phyloP scores from a whole-genome alignment of 371 early-diverging fungal genomes.

The Blakeslea trispora region DNA sequence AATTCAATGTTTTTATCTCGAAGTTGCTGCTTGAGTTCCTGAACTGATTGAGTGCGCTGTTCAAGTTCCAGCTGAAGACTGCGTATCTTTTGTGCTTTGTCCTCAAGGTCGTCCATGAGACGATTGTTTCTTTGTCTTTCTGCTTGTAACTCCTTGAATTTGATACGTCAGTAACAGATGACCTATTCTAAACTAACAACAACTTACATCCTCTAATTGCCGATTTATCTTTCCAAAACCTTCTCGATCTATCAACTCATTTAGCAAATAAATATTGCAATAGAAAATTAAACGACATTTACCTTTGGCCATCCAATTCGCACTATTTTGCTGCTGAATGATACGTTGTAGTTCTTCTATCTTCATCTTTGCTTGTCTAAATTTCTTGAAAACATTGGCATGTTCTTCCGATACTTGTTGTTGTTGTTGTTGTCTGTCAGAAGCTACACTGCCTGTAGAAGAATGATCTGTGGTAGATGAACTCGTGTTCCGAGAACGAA shows the following conservation, averaged over 20 bases:
- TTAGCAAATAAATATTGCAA: not conserved
- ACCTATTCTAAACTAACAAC: not conserved
- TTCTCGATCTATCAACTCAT: not conserved
- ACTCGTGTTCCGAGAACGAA: conserved; percentile 17
- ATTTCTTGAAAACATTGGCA: conserved; percentile 10
- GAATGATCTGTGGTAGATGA: conserved; percentile 15
- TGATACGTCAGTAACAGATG: not conserved
- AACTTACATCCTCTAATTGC: conserved; percentile 14
- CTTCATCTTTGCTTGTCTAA: conserved; percentile 33
- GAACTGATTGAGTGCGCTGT: conserved; percentile 19
- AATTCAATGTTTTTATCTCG: conserved; percentile 28
- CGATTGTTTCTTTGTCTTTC: conserved; percentile 34
- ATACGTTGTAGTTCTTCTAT: conserved; percentile 39
- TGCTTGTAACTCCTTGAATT: conserved; percentile 11
- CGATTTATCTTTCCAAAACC: conserved; percentile 1
- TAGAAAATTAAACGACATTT: not conserved
- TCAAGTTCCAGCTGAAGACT: conserved; percentile 29
- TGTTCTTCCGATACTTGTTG: conserved; percentile 3
- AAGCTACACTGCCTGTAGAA: not conserved
- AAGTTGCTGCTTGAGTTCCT: conserved; percentile 34
- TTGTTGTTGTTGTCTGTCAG: conserved; percentile 14
- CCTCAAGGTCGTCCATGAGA: conserved; percentile 29
- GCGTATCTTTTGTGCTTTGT: conserved; percentile 41
- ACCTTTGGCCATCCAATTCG: not conserved
- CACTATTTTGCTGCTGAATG: conserved; percentile 18